Conservation (phyloP, 164 flowering plant species). For the Liriodendron chinense region DNA sequence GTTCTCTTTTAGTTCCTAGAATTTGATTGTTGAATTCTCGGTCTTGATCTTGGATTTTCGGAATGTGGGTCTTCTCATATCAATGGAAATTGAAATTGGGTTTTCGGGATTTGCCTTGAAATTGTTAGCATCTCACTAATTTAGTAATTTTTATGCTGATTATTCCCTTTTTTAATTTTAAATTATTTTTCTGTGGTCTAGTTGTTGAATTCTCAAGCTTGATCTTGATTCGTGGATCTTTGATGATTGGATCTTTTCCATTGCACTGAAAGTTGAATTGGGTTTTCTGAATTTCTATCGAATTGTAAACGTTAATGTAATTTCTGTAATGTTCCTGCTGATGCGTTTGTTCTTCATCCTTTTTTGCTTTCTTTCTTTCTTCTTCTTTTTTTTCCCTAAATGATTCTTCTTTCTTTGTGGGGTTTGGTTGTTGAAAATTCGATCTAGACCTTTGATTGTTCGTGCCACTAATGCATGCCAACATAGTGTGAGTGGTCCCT, state of each 20-base stretch:
- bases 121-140: background rate
- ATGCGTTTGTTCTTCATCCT: too few species aligned
- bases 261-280: background rate
- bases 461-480: too few species aligned
- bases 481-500: too few species aligned
- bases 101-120: background rate
- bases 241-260: background rate
- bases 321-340: background rate
- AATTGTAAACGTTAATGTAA: background rate
- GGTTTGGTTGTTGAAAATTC: too few species aligned
- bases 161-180: background rate
- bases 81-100: slow-evolving; percentile 3
- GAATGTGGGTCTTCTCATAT: slow-evolving; percentile 4
- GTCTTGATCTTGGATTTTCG: background rate
- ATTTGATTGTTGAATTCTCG: background rate
- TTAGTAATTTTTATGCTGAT: background rate
- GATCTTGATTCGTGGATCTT: background rate
- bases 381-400: too few species aligned
- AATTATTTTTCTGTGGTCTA: background rate
- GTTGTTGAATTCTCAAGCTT: background rate
- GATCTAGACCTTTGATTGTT: too few species aligned
- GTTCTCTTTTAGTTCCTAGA: background rate
- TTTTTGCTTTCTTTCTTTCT: too few species aligned
- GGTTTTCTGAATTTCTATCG: background rate
- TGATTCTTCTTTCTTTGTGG: too few species aligned